phyloP scores from a whole-genome alignment of 148 eudicot genomes.

The Rhododendron griersonianum region DNA sequence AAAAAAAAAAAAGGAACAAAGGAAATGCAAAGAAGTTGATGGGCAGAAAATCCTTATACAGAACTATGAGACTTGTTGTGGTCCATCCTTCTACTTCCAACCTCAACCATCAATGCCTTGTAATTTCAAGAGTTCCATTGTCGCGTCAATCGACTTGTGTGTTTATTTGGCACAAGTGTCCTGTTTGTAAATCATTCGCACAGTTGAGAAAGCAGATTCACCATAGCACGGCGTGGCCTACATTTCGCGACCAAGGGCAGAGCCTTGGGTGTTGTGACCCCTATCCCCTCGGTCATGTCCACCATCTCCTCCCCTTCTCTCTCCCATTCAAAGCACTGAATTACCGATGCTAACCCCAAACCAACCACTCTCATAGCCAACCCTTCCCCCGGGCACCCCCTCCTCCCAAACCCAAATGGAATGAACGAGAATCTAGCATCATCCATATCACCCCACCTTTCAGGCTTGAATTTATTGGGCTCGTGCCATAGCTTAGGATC shows the following conservation, averaged over 20 bases:
- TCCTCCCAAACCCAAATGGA: background rate
- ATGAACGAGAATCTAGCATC: background rate
- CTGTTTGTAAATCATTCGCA: background rate
- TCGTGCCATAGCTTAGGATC: slow-evolving; percentile 28
- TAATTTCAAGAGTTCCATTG: too few relatives aligned
- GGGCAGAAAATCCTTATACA: too few relatives aligned
- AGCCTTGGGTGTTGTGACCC: background rate
- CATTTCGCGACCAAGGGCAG: background rate
- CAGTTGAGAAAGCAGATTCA: background rate
- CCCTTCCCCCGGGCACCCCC: background rate
- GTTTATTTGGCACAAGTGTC: too few relatives aligned
- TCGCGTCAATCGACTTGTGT: background rate
- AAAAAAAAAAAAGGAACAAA: too few relatives aligned
- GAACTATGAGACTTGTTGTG: too few relatives aligned
- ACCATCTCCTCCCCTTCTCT: slow-evolving; percentile 11
- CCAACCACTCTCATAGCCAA: background rate
- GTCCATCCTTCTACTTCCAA: too few relatives aligned
- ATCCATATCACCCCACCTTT: background rate
- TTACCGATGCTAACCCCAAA: background rate
- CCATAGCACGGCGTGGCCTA: background rate
- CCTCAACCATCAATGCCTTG: too few relatives aligned
- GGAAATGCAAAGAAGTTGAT: too few relatives aligned
- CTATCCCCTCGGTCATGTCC: slow-evolving; percentile 37
- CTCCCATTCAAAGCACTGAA: background rate
- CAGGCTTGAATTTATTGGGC: background rate